Base-by-base conservation (phyloP, 2,329 filamentous ascomycete genomes). In the Diplodia intermedia region DNA sequence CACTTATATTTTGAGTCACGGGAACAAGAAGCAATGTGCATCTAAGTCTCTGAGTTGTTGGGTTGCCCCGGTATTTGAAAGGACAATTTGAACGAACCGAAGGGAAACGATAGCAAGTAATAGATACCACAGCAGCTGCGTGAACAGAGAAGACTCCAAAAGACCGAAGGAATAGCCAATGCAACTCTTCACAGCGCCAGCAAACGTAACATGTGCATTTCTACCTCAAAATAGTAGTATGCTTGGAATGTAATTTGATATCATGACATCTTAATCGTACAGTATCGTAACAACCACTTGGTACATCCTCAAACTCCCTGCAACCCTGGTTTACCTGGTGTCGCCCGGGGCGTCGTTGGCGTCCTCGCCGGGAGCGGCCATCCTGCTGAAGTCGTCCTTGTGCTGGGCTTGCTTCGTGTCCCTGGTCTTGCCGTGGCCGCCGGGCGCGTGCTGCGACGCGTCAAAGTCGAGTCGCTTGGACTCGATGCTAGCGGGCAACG, bases 401-500 rank as follows among this genome's bases (percentile, higher is more conserved):
- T 68, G 52, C 67, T 70, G 15, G 69, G 65, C 69, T 75, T 71
- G 68, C 77, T 76, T 38, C 66, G 38, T 71, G 47, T 73, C 71
- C 18, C 67, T 71, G 54, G 29, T 70, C 69, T 29, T 74, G 71
- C 0, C 74, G 67, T 77, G 73, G 3, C 73, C 72, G 8, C 66
- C 63, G 0, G 74, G 26, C 11, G 47, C 60, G 26, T 26, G n/a
- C 23, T 20, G 29, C 11, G 26, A 14, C 1, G 9, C 47, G 47
- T 52, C 60, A 31, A 49, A 49, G 20, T 63, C 31, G 29, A 38
- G 36, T n/a, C 71, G 74, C 72, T 77, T 77, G 70, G 74, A 77
- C 70, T 78, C 75, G 11, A 77, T 68, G 26, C 68, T 72, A 2
- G 71, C 70, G 4, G 72, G 72, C 47, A 79, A 38, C 67, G 77